Base-by-base conservation (phyloP, 2,329 filamentous ascomycete genomes). In the Phoma sp. region DNA sequence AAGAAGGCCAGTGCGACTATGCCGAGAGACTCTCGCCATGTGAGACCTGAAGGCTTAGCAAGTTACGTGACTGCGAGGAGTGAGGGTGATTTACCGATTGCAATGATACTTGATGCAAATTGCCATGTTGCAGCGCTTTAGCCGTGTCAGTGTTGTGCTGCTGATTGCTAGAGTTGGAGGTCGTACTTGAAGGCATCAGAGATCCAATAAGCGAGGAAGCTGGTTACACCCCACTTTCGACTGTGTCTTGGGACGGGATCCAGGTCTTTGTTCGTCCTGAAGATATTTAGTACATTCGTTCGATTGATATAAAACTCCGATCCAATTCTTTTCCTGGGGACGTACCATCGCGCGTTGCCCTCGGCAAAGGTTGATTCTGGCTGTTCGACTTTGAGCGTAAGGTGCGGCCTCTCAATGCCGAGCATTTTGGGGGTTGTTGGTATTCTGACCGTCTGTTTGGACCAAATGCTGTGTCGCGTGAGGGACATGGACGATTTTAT, bases 1-100 rank as follows among this genome's bases (percentile, higher is more conserved):
- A 83, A 79, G 70, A 81, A 82, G 14, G 75, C 77, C 15, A 81
- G 67, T 14, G 80, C 80, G 25, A 82, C 78, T 52, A 84, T 85
- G 36, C 73, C 77, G 42, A 84, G 76, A 4, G 81, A 81, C 64
- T 87, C 84, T 40, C 78, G 76, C 77, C 82, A 86, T 47, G 76
- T 81, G 17, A 86, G 73, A 2, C 84, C 83, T 72, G 33, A 11
- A 17, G 5, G 7, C 14, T 18, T 12, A 42, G 49, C 49, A 6
- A 15, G 18, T 20, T 5, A 11, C 26, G 11, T 23, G 14, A 5
- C 18, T 3, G 33, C 15, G n/a, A 2, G 17, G 20, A 5, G 9
- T 23, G n/a, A 7, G 14, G 25, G 43, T 2, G 9, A 11, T 18
- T 5, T 66, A 72, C 69, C 74, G 28, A 76, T 66, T 18, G 74